Evolutionary conservation across 176 grass and related monocot genomes (phyloP), one percentile per base, ranked within the genome.

Genomic region (Urochloa ruziziensis): DNA sequence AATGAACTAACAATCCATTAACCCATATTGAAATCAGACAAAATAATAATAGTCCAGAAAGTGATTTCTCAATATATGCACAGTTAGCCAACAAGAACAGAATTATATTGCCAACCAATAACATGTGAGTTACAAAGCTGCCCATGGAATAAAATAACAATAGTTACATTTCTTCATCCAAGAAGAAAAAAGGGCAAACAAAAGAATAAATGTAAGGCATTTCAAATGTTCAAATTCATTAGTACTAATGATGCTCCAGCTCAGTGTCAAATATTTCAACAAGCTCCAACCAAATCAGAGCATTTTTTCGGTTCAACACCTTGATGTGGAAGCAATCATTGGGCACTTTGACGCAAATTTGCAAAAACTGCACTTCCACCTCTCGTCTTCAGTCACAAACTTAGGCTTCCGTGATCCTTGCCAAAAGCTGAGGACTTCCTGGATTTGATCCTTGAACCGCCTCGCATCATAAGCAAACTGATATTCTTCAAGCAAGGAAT

Each of bases 401-500:
- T 83, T 91, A 61, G 89, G 69, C 53, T 82, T 87, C 17, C 88
- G 80, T 28, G 84, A 43, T 28, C 92, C 92, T 49, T 23, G 25
- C 92, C 89, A 93, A 56, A 95, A 88, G 73, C 69, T 70, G 5
- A 98, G 84, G 75, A 61, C 59, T 86, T 88, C 81, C 16, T 88
- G 72, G 46, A 93, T 77, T 74, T 94, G 93, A 80, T 69, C 63
- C 60, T 90, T 82, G 67, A 90, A 82, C 92, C 90, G 94, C 36
- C 21, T 47, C 71, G 70, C 52, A 80, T 98, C 88, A 80, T 90
- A 93, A 59, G 74, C 29, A 68, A 98, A 94, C 74, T 74, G 49
- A 52, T 91, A 86, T 84, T 98, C 88, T 84, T 93, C 86, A 8
- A 94, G 78, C n/a, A 94, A 61, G 61, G 95, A 91, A 68, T 93